Conservation (phyloP, 768 basidiomycete species). For the Macrolepiota dolichaula region DNA sequence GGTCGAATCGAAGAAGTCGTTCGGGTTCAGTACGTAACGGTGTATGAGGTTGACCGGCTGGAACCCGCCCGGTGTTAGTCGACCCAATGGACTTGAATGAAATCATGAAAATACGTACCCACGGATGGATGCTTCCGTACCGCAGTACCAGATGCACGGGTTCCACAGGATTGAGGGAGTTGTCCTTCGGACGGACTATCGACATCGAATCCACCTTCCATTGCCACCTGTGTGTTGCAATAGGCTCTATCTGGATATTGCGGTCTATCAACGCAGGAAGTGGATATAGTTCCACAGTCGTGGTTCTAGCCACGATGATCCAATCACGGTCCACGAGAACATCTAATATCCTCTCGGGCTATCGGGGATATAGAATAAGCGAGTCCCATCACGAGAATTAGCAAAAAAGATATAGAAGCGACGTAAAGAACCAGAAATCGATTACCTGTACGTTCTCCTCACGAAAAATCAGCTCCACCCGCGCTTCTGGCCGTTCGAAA, state of each 20-base stretch:
- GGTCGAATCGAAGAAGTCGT: conserved; percentile 30
- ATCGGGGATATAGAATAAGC: not conserved
- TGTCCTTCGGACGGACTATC: conserved; percentile 21
- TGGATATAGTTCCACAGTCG: conserved; percentile 40
- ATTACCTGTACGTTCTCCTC: conserved; percentile 22
- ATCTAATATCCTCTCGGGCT: conserved; percentile 39
- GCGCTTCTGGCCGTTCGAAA: conserved; percentile 1
- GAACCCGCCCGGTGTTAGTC: not conserved
- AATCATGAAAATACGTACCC: conserved; percentile 31
- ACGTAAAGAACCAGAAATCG: not conserved
- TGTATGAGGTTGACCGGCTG: conserved; percentile 68
- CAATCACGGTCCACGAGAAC: conserved; percentile 39
- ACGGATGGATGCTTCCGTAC: conserved; percentile 57
- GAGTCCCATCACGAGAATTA: not conserved
- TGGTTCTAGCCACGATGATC: conserved; percentile 41
- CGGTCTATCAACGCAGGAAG: conserved; percentile 22
- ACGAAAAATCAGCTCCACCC: conserved; percentile 12
- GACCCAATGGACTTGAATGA: not conserved
- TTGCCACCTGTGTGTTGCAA: conserved; percentile 45
- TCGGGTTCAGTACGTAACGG: conserved; percentile 50
- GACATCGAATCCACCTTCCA: conserved; percentile 54
- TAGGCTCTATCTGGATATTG: conserved; percentile 32
- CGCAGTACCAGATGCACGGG: conserved; percentile 51
- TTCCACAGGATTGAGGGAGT: not conserved
- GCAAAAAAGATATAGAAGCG: conserved; percentile 2